phyloP scores from a whole-genome alignment of 352 stramenopile species.

The Thraustotheca clavata region DNA sequence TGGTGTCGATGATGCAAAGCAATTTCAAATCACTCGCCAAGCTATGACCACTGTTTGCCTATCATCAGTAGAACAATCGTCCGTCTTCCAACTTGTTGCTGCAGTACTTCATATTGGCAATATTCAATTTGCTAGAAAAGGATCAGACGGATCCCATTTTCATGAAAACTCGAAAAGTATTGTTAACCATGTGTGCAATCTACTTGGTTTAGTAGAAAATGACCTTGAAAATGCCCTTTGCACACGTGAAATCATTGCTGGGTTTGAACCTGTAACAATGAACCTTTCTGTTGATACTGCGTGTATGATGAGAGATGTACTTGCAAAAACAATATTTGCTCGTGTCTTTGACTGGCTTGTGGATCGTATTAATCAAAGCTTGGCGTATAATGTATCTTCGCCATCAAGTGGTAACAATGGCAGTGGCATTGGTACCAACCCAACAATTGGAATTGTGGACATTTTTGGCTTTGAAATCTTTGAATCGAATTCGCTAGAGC shows the following conservation, averaged over 20 bases:
- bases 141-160: constrained; percentile 30
- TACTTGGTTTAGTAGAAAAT: constrained; percentile 44
- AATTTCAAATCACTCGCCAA: constrained; percentile 60
- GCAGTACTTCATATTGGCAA: constrained; percentile 96
- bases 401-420: constrained; percentile 13
- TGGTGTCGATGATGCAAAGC: constrained; percentile 55
- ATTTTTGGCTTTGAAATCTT: constrained; percentile 95
- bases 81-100: constrained; percentile 67
- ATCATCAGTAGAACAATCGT: constrained; percentile 36
- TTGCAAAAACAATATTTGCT: constrained; percentile 95
- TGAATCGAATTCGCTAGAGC: constrained; percentile 90
- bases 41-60: constrained; percentile 62
- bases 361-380: constrained; percentile 65
- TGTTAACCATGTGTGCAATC: constrained; percentile 30
- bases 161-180: not conserved
- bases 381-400: constrained; percentile 51
- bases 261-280: constrained; percentile 58
- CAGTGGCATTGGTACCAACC: constrained; percentile 16
- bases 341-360: constrained; percentile 97
- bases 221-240: constrained; percentile 62
- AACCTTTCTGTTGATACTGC: constrained; percentile 83
- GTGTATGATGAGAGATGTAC: constrained; percentile 85
- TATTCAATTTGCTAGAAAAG: constrained; percentile 79
- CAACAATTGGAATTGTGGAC: constrained; percentile 83
- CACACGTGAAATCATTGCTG: constrained; percentile 50